Evolutionary conservation across 169 alveolate genomes (phyloP), one percentile per base, ranked within the genome.

Genomic region (Cryptosporidium viatorum): DNA sequence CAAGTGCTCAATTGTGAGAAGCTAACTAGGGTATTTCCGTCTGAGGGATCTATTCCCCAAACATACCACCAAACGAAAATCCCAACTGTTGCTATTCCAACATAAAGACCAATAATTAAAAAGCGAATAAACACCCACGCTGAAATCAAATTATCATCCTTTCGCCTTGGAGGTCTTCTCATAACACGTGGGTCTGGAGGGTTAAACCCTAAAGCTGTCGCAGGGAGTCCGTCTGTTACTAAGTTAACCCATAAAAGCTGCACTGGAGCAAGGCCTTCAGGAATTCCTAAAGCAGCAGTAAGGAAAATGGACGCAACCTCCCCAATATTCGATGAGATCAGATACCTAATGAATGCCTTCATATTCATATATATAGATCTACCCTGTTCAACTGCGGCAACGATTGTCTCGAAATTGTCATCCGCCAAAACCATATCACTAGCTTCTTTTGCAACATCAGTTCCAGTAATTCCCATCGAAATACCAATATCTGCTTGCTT

Each of bases 391-490:
- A 98, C 99, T 5, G 99, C 99, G 18, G 97, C 97, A 18, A 99
- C 99, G 33, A 99, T 98, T 0, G 99, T 97, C 84, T 98, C 96
- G 94, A 99, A 98, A 95, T 98, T 98, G 92, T 98, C 99, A 86
- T 99, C 99, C 14, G 99, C 99, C 35, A 99, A 93, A 52, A 98
- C 96, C 98, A 99, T 99, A 93, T 98, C 99, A 8, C 99, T 94
- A 0, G 99, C 99, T 89, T 98, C 99, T 93, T 98, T 99, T 16
- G 99, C 99, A n/a, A 98, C 99, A 93, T 99, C 99, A 14, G 99
- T 98, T 26, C 99, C 99, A 33, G 99, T 93, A 21, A 98, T 96
- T 48, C 99, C 99, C 99, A 98, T 98, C 59, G 99, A 98, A 48
- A 98, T 95, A 29, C 99, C 99, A 69, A 98, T 98, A 71, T 96